Conservation (phyloP, 345 rosid species). For the Orychophragmus violaceus region DNA sequence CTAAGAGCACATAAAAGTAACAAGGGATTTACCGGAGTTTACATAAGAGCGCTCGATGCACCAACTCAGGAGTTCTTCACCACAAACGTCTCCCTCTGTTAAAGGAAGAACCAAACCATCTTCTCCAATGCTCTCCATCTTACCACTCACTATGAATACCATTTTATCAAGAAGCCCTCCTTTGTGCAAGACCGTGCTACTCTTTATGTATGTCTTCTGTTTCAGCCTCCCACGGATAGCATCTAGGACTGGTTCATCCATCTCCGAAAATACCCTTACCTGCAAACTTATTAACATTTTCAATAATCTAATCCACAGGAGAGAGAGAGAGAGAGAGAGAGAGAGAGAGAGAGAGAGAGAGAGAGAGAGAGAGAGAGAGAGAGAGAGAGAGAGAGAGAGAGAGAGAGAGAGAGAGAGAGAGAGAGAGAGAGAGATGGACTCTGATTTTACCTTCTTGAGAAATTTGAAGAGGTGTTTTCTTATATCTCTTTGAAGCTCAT, state of each 20-base stretch:
- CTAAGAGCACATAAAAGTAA: not conserved
- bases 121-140: constrained; percentile 61
- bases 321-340: no score
- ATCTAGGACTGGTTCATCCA: constrained; percentile 71
- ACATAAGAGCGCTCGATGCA: constrained; percentile 74
- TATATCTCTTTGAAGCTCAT: constrained; percentile 86
- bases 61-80: constrained; percentile 93
- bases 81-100: constrained; percentile 70
- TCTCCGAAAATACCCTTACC: constrained; percentile 66
- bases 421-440: not conserved
- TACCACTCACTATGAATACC: constrained; percentile 85
- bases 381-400: no score
- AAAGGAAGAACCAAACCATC: constrained; percentile 40
- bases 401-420: not conserved
- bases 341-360: no score
- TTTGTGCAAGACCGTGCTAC: constrained; percentile 49
- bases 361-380: no score
- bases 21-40: constrained; percentile 42
- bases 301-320: not conserved
- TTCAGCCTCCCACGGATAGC: constrained; percentile 65
- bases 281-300: constrained; percentile 28
- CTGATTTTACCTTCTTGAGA: constrained; percentile 58
- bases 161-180: constrained; percentile 68
- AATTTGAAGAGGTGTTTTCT: constrained; percentile 78
- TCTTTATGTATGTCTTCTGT: constrained; percentile 61